A percentile compares a stretch with the other conserved stretches of the same genome.
Conservation (phyloP, 179 eudicot species). For the Drosera spatulata region DNA sequence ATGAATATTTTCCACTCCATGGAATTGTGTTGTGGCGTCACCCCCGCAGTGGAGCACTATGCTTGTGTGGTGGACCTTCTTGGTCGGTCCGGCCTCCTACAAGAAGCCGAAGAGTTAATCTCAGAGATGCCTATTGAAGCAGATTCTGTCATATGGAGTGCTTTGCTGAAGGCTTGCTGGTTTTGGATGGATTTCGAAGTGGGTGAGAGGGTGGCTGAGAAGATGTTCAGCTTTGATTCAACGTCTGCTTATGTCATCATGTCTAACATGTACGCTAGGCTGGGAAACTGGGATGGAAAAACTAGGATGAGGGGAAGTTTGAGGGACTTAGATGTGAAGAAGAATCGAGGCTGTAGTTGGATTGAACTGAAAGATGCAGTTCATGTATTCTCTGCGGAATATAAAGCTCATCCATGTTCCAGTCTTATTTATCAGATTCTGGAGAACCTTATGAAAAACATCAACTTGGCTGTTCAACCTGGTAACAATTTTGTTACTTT, state of each 20-base stretch:
- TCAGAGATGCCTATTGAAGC: slow-evolving; percentile 32
- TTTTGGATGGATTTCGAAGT: slow-evolving; percentile 32
- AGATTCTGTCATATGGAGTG: slow-evolving; percentile 30
- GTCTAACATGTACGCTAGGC: slow-evolving; percentile 43
- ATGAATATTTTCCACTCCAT: slow-evolving; percentile 27
- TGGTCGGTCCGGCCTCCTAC: slow-evolving; percentile 33
- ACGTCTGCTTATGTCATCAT: slow-evolving; percentile 24
- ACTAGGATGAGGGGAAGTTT: slow-evolving; percentile 19
- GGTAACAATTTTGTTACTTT: too few species aligned
- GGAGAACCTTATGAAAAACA: background rate
- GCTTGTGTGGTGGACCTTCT: slow-evolving; percentile 47
- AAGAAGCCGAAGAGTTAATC: slow-evolving; percentile 42
- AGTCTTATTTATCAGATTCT: slow-evolving; percentile 14
- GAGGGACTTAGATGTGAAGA: slow-evolving; percentile 23
- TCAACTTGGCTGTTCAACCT: background rate
- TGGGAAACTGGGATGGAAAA: slow-evolving; percentile 37
- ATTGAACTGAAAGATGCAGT: slow-evolving; percentile 26
- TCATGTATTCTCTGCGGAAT: slow-evolving; percentile 27
- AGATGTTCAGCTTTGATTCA: slow-evolving; percentile 17
- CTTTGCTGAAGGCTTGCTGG: slow-evolving; percentile 43
- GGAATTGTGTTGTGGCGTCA: slow-evolving; percentile 20
- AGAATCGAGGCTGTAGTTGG: slow-evolving; percentile 57
- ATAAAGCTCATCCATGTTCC: slow-evolving; percentile 20
- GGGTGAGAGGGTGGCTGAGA: slow-evolving; percentile 28
- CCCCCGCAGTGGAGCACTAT: slow-evolving; percentile 37